Base-by-base conservation (phyloP, 768 basidiomycete genomes). In the Mycena metata region DNA sequence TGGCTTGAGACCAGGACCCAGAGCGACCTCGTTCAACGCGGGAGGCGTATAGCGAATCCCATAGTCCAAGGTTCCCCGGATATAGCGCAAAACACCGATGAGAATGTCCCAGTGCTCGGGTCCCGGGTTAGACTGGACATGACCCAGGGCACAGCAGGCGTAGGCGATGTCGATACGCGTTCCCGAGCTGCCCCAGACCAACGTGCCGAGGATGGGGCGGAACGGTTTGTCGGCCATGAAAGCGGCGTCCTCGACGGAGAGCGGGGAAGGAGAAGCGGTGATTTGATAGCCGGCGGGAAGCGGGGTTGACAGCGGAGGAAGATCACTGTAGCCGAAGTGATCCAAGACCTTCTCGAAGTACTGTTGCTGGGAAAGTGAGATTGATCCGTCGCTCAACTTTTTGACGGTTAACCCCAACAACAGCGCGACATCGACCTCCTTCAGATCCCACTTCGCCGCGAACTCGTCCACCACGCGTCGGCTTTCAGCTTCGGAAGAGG, bases 81-180 rank as follows among this genome's bases (percentile, higher is more conserved):
- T 36, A n/a, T 81, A 7, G 72, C 77, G 67, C 9, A 78, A 52
- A 17, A 80, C 62, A 36, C 74, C 74, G 35, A 75, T 71, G 1
- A 73, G 69, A 30, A 73, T 72, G 3, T 73, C 66, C 76, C 77
- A 79, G 65, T 82, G 82, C 11, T 56, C 51, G 4, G 46, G 49
- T 2, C 70, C 71, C 0, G 77, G 77, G 45, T 77, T 73, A 1
- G 54, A 7, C 23, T 68, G 70, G 26, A 72, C 73, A 0, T 52
- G 60, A 7, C 67, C 67, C 6, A 75, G 60, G 0, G 26, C 16
- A 2, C 66, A 60, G 0, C 55, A 41, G 0, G 69, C 46, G 23
- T 63, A 66, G 10, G 74, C 43, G 1, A 75, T 67, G 41, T 78
- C 71, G 8, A 33, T 24, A 13, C 51, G n/a, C 50, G 70, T 75